Evolutionary conservation across 2,329 filamentous ascomycete species (phyloP).

Genomic region (Xylariomycetidae sp.): DNA sequence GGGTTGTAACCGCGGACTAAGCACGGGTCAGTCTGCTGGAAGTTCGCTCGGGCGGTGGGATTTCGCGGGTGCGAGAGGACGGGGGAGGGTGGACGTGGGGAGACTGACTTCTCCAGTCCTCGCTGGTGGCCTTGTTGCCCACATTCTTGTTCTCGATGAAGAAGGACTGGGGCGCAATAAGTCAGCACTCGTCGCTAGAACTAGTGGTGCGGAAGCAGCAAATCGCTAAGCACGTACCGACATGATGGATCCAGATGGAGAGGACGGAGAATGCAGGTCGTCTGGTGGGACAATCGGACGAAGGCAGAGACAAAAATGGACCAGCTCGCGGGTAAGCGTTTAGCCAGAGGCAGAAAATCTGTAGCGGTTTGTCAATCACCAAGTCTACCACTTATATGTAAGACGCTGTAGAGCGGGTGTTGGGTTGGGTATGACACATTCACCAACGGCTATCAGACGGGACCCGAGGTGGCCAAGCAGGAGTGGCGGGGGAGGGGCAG

Average conservation of each 20-base stretch:
- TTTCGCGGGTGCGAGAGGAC: no score
- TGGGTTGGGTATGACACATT: no score
- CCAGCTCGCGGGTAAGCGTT: constrained; percentile 6
- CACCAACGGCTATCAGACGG: no score
- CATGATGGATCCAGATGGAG: constrained; percentile 14
- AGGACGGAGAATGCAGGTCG: no score
- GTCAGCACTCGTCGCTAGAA: constrained; percentile 10
- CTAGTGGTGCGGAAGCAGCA: not conserved
- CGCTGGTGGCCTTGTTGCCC: constrained; percentile 65
- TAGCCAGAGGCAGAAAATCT: constrained; percentile 5
- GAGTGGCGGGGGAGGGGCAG: no score
- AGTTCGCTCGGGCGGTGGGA: not conserved
- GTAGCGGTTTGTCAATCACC: no score
- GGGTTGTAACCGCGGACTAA: constrained; percentile 85
- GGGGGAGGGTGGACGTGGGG: not conserved
- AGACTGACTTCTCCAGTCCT: constrained; percentile 75
- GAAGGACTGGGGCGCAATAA: constrained; percentile 48
- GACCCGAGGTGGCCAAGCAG: no score
- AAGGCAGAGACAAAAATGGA: no score
- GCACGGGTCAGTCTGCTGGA: constrained; percentile 5
- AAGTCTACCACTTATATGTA: no score
- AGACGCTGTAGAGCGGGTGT: constrained; percentile 1
- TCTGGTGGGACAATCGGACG: no score
- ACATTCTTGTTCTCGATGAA: constrained; percentile 75
- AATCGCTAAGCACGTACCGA: constrained; percentile 15